A percentile compares a stretch with the other conserved stretches of the same genome.
phyloP scores from a whole-genome alignment of 2,329 filamentous ascomycete genomes.

The Pseudocercospora cruenta region DNA sequence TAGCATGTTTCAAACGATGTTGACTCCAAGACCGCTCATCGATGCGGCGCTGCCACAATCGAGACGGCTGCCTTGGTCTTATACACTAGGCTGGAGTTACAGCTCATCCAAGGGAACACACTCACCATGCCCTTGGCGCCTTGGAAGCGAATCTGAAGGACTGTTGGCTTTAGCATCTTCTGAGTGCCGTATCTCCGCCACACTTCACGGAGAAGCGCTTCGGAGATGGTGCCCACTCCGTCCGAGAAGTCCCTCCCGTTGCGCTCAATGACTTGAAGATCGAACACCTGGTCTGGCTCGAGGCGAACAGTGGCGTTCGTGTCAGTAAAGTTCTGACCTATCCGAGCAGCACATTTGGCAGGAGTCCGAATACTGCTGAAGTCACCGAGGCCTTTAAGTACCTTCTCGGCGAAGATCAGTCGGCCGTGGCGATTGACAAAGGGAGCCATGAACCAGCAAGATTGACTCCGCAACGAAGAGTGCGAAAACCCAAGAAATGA shows the following conservation, averaged over 20 bases:
- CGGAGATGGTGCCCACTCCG: conserved; percentile 75
- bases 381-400: conserved; percentile 54
- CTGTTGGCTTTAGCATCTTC: conserved; percentile 58
- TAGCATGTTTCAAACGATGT: too few species aligned
- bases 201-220: conserved; percentile 61
- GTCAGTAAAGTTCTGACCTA: conserved; percentile 72
- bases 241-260: conserved; percentile 72
- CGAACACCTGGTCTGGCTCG: conserved; percentile 36
- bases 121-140: conserved; percentile 72
- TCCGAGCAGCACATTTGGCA: conserved; percentile 62
- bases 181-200: conserved; percentile 58
- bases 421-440: conserved; percentile 43
- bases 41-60: too few species aligned
- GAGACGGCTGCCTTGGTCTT: too few species aligned
- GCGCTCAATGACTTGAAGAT: conserved; percentile 58
- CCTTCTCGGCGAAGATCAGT: conserved; percentile 40
- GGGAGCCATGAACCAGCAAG: conserved; percentile 67
- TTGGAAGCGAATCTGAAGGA: conserved; percentile 74
- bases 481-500: conserved; percentile 78
- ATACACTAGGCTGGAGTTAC: too few species aligned
- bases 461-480: conserved; percentile 73
- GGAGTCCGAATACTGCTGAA: conserved; percentile 58
- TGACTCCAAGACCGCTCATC: too few species aligned
- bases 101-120: too few species aligned
- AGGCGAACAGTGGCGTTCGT: conserved; percentile 67